Base-by-base conservation (phyloP, 371 early-diverging fungal species). In the Conidiobolus incongruus region DNA sequence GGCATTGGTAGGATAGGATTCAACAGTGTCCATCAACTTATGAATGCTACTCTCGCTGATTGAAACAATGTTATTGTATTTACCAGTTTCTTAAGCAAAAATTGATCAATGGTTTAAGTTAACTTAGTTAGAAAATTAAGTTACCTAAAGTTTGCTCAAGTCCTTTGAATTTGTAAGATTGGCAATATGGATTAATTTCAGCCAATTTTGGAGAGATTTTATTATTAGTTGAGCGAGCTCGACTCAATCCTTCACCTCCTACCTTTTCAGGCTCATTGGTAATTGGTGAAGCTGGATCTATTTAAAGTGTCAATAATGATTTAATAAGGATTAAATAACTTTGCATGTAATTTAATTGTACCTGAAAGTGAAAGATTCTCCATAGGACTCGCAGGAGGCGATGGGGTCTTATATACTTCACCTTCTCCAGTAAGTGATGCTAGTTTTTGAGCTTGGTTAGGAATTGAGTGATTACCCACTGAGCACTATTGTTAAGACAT, bases 141-240 rank as follows among this genome's bases (percentile, higher is more conserved):
- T 21, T 38, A 38, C 38, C 22, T 23, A 6, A 13, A 19, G 13
- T 23, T 5, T 23, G 22, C 1, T 52, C 48, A 17, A 73, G 55
- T n/a, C 65, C 66, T 17, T 61, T 62, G 35, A 77, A 75, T 24
- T 63, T 62, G 4, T 60, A 57, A 1, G 74, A 67, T 44, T 72
- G n/a, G n/a, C n/a, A n/a, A n/a, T n/a, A n/a, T n/a, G n/a, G n/a
- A n/a, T n/a, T n/a, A n/a, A n/a, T n/a, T n/a, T n/a, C n/a, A n/a
- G n/a, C n/a, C n/a, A n/a, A n/a, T n/a, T n/a, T n/a, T n/a, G n/a
- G n/a, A n/a, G n/a, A n/a, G n/a, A n/a, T n/a, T n/a, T n/a, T n/a
- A n/a, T n/a, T n/a, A n/a, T n/a, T n/a, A n/a, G n/a, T n/a, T n/a
- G n/a, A n/a, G n/a, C n/a, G n/a, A n/a, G n/a, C n/a, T n/a, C n/a